These are phyloP conservation scores for Curvularia sp. DNA, from an alignment of 2,329 filamentous ascomycete species.

Conservation along the genomic window DNA sequence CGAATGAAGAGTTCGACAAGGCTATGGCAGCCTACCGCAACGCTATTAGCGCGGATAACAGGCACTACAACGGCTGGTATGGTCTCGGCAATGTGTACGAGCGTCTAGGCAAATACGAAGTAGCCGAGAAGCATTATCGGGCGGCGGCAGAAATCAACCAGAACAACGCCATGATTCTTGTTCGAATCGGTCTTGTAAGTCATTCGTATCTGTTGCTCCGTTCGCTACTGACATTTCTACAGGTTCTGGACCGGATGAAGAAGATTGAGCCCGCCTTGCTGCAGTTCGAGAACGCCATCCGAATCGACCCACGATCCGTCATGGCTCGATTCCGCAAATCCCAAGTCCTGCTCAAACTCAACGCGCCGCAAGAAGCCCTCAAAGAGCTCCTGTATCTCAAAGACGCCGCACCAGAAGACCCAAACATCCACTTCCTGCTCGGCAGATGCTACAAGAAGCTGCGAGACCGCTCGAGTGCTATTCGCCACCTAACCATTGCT, in stretches of 20 bases:
- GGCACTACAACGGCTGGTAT: conserved; percentile 99
- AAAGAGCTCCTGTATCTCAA: conserved; percentile 86
- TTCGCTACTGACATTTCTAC: conserved; percentile 1
- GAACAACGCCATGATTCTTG: conserved; percentile 89
- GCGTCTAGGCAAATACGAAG: conserved; percentile 87
- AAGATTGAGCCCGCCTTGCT: conserved; percentile 78
- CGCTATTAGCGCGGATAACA: conserved; percentile 82
- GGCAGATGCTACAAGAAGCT: conserved; percentile 74
- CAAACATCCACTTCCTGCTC: conserved; percentile 93
- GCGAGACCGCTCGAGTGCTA: conserved; percentile 72
- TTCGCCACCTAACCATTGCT: conserved; percentile 92
- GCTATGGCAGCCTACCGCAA: conserved; percentile 85
- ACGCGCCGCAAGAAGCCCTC: conserved; percentile 73
- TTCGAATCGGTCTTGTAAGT: conserved; percentile 83
- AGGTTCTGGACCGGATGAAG: conserved; percentile 80
- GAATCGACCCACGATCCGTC: conserved; percentile 79
- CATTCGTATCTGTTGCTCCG: not conserved
- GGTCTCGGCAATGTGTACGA: conserved; percentile 83
- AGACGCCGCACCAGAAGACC: conserved; percentile 90
- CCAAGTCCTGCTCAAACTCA: conserved; percentile 78
- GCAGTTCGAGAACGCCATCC: conserved; percentile 82
- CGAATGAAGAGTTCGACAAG: conserved; percentile 97
- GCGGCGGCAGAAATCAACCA: conserved; percentile 90
- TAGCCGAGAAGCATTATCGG: conserved; percentile 89
- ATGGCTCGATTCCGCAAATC: conserved; percentile 94